Conservation (phyloP, 805 yeast species). For the Wickerhamiella hasegawae region DNA sequence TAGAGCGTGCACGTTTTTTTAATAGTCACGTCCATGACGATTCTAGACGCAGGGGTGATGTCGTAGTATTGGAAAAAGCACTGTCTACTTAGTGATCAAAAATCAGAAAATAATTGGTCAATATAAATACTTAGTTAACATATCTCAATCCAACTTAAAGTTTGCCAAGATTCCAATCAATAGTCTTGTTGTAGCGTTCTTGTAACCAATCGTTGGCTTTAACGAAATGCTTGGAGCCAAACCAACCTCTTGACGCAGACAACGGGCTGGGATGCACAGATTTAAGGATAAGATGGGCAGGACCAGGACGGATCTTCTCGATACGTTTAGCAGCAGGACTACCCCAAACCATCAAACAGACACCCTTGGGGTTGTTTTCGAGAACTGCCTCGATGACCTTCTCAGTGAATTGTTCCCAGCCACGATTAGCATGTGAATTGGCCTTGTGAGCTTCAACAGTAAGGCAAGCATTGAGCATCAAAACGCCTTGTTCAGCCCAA, state of each 20-base stretch:
- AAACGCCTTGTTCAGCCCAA: slow-evolving; percentile 83
- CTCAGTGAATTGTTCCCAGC: slow-evolving; percentile 88
- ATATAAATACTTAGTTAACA: no score
- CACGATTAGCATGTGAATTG: slow-evolving; percentile 75
- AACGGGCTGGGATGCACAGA: slow-evolving; percentile 93
- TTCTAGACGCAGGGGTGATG: slow-evolving; percentile 57
- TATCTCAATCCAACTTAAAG: background rate
- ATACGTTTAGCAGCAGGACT: slow-evolving; percentile 53
- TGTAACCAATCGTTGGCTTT: slow-evolving; percentile 66
- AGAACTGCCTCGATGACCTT: slow-evolving; percentile 41
- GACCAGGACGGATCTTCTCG: slow-evolving; percentile 23
- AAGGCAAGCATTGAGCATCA: slow-evolving; percentile 70
- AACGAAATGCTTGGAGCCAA: slow-evolving; percentile 56
- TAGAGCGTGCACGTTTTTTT: slow-evolving; percentile 39
- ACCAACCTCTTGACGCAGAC: slow-evolving; percentile 78
- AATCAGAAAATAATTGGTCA: no score
- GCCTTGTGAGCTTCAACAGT: slow-evolving; percentile 91
- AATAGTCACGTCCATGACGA: slow-evolving; percentile 84
- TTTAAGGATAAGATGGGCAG: slow-evolving; percentile 33
- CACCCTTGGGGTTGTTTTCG: slow-evolving; percentile 29
- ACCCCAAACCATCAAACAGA: slow-evolving; percentile 75
- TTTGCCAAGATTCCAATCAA: slow-evolving; percentile 46
- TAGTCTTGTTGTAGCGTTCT: slow-evolving; percentile 29
- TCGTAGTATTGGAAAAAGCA: slow-evolving; percentile 37
- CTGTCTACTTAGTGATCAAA: no score